These are phyloP conservation scores for Trichoderma brevicompactum DNA, from an alignment of 2,329 filamentous ascomycete genomes.

Conservation along the genomic window DNA sequence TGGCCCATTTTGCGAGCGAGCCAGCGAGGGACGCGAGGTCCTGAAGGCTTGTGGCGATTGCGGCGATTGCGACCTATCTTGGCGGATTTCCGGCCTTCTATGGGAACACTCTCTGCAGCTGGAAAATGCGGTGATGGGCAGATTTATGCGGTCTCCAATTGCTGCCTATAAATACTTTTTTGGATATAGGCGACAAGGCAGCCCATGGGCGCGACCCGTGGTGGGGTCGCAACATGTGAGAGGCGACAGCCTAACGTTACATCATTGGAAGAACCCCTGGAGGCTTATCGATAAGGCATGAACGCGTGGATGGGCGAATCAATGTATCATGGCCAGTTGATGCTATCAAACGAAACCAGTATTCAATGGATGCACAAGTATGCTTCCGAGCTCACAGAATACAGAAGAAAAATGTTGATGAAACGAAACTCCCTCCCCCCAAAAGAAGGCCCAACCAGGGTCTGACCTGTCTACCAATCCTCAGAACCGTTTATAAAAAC, in stretches of 20 bases:
- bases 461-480: slow-evolving; percentile 25
- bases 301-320: too few relatives aligned
- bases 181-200: not conserved
- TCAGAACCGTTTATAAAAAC: slow-evolving; percentile 35
- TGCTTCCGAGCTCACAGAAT: not conserved
- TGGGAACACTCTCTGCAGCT: not conserved
- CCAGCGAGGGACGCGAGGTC: slow-evolving; percentile 41
- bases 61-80: slow-evolving; percentile 49
- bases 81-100: slow-evolving; percentile 30
- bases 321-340: too few relatives aligned
- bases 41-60: slow-evolving; percentile 41
- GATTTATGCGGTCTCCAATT: not conserved
- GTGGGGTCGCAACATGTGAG: slow-evolving; percentile 27
- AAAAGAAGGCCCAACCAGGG: slow-evolving; percentile 5
- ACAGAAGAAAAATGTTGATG: not conserved
- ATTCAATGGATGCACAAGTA: not conserved
- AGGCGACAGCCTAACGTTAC: slow-evolving; percentile 19
- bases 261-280: slow-evolving; percentile 17
- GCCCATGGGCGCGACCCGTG: not conserved
- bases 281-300: slow-evolving; percentile 30
- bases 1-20: slow-evolving; percentile 75
- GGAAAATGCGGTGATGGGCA: not conserved
- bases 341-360: not conserved
- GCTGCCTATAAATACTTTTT: not conserved
- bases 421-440: not conserved